Percentiles rank a stretch among this genome's conserved stretches.
These are phyloP conservation scores for Fusarium cicatricum DNA, from an alignment of 2,329 filamentous ascomycete species.

Conservation along the genomic window DNA sequence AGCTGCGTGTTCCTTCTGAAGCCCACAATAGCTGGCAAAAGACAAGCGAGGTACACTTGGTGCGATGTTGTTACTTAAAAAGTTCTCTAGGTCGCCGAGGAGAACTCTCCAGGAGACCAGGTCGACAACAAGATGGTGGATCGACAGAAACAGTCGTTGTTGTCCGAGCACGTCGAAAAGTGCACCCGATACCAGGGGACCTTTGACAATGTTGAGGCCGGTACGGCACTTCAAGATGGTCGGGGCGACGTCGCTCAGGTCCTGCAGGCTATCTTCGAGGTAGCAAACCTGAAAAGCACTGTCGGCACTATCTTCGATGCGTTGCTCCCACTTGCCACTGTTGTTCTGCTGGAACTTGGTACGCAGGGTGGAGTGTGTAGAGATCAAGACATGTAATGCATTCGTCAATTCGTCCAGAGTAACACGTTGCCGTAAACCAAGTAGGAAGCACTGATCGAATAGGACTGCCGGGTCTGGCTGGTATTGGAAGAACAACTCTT, in stretches of 20 bases:
- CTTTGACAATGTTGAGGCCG: not conserved
- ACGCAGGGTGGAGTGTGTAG: not conserved
- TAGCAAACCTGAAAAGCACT: no score
- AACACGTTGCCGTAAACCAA: not conserved
- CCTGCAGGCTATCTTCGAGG: not conserved
- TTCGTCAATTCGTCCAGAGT: not conserved
- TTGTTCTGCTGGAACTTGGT: not conserved
- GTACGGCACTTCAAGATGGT: not conserved
- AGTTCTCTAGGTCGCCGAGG: slow-evolving; percentile 6
- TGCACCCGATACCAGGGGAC: not conserved
- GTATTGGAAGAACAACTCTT: slow-evolving; percentile 3
- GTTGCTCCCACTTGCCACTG: not conserved
- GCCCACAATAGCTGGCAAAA: not conserved
- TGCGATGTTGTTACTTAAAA: not conserved
- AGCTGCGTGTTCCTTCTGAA: not conserved
- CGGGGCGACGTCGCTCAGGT: not conserved
- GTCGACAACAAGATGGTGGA: slow-evolving; percentile 26
- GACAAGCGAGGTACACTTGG: no score
- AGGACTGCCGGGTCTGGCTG: not conserved
- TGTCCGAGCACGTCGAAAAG: not conserved
- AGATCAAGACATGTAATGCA: not conserved
- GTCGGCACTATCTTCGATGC: no score
- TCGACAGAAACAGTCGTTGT: not conserved
- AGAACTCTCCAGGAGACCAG: slow-evolving; percentile 29
- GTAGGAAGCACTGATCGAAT: slow-evolving; percentile 2